These are phyloP conservation scores for Radiomyces spectabilis DNA, from an alignment of 192 early-diverging fungal species.

Conservation along the genomic window DNA sequence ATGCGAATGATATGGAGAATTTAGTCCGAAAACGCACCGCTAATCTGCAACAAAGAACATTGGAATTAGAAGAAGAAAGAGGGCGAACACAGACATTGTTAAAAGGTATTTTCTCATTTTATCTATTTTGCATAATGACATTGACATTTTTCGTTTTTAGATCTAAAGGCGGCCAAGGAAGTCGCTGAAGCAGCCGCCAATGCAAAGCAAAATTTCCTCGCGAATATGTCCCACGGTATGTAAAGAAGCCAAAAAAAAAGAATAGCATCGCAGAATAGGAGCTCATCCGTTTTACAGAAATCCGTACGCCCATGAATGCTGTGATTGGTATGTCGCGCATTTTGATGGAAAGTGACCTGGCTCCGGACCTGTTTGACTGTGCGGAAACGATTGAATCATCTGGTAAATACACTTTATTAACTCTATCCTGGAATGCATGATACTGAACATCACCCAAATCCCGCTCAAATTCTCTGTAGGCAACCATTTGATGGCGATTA, in stretches of 20 bases:
- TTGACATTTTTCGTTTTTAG: background rate
- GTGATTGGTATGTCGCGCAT: conserved; percentile 64
- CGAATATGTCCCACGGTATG: conserved; percentile 67
- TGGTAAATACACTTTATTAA: background rate
- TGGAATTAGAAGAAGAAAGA: conserved; percentile 33
- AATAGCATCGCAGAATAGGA: background rate
- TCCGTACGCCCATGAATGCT: conserved; percentile 73
- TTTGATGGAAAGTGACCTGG: conserved; percentile 62
- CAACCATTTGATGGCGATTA: conserved; percentile 49
- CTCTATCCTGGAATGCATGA: no score
- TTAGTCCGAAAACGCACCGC: conserved; percentile 30
- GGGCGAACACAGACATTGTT: conserved; percentile 27
- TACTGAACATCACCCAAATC: background rate
- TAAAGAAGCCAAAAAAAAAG: no score
- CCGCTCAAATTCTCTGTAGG: conserved; percentile 1
- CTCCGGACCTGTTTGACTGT: conserved; percentile 59
- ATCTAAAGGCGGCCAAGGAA: conserved; percentile 39
- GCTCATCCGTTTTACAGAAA: conserved; percentile 14
- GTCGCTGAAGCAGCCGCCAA: conserved; percentile 39
- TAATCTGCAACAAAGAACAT: conserved; percentile 29
- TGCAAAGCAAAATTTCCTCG: conserved; percentile 55
- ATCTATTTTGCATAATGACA: no score
- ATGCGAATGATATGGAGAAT: conserved; percentile 40
- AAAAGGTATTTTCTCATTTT: conserved; percentile 12
- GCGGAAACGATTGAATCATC: conserved; percentile 35